Conservation (phyloP, 768 basidiomycete species). For the Amanita muscaria region DNA sequence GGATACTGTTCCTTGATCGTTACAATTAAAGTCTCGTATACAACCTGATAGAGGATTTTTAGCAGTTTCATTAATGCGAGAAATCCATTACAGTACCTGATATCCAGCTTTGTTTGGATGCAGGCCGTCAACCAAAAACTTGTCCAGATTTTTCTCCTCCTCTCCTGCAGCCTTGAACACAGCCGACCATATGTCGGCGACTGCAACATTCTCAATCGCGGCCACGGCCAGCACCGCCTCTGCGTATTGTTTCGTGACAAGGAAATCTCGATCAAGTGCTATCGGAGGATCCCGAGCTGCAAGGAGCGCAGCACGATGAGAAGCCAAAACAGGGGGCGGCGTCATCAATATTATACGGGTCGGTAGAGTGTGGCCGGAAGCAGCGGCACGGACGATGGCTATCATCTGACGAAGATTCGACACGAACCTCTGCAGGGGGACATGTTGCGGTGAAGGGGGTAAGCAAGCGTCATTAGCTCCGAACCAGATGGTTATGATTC, state of each 20-base stretch:
- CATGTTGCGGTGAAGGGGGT: slow-evolving; percentile 59
- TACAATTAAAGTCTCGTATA: slow-evolving; percentile 54
- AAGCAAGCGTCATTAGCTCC: slow-evolving; percentile 84
- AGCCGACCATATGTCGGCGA: slow-evolving; percentile 67
- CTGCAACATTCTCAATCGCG: slow-evolving; percentile 40
- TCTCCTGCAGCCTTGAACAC: slow-evolving; percentile 71
- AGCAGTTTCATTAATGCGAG: background rate
- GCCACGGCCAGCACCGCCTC: slow-evolving; percentile 60
- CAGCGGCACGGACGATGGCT: slow-evolving; percentile 48
- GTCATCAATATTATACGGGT: slow-evolving; percentile 78
- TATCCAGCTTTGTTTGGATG: slow-evolving; percentile 77
- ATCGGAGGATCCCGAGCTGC: slow-evolving; percentile 40
- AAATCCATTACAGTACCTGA: slow-evolving; percentile 30
- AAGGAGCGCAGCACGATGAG: slow-evolving; percentile 45
- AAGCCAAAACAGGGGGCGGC: slow-evolving; percentile 73
- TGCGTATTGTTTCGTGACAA: slow-evolving; percentile 58
- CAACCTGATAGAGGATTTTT: slow-evolving; percentile 34
- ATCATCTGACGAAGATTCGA: slow-evolving; percentile 59
- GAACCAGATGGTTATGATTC: slow-evolving; percentile 81
- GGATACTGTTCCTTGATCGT: slow-evolving; percentile 53
- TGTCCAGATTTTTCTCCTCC: slow-evolving; percentile 41
- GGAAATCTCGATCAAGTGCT: slow-evolving; percentile 52
- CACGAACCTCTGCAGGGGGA: slow-evolving; percentile 58
- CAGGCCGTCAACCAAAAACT: slow-evolving; percentile 64
- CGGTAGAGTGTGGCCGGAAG: slow-evolving; percentile 58